A percentile compares a stretch with the other conserved stretches of the same genome.
Conservation (phyloP, 192 early-diverging fungal species). For the Coemansia sp. region DNA sequence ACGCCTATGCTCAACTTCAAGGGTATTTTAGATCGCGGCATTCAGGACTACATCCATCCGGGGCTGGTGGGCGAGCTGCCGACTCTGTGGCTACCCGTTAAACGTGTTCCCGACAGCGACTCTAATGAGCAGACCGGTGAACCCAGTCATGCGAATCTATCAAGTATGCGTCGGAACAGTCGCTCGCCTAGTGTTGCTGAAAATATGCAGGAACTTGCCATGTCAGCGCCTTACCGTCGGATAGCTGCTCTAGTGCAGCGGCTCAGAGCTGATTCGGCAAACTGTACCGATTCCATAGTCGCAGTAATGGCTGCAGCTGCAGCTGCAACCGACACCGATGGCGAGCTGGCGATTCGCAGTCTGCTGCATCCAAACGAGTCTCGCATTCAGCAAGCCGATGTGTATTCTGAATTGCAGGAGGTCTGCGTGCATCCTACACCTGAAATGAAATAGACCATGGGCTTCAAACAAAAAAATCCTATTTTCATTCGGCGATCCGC, state of each 20-base stretch:
- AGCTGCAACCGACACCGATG: not conserved
- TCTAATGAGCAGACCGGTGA: not conserved
- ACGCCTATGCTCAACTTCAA: conserved; percentile 72
- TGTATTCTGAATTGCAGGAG: conserved; percentile 1
- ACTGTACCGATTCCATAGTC: conserved; percentile 5
- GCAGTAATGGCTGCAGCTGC: conserved; percentile 5
- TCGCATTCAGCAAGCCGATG: too few species aligned
- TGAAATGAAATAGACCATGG: not conserved
- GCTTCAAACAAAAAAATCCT: too few species aligned
- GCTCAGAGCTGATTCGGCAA: not conserved
- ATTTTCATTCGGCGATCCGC: too few species aligned
- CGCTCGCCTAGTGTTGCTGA: too few species aligned
- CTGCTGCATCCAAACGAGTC: too few species aligned
- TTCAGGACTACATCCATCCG: conserved; percentile 65
- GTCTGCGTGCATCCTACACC: conserved; percentile 6
- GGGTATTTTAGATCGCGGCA: conserved; percentile 73
- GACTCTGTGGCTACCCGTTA: conserved; percentile 69
- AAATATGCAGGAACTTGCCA: not conserved
- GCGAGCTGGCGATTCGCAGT: too few species aligned
- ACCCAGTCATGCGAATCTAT: too few species aligned
- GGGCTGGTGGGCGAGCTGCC: conserved; percentile 67
- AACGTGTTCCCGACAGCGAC: not conserved
- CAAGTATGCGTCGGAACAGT: too few species aligned
- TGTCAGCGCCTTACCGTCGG: conserved; percentile 11
- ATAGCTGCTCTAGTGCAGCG: not conserved